Evolutionary conservation across 78 protist genomes (phyloP).

Genomic region (Dictyostelium capitatum): DNA sequence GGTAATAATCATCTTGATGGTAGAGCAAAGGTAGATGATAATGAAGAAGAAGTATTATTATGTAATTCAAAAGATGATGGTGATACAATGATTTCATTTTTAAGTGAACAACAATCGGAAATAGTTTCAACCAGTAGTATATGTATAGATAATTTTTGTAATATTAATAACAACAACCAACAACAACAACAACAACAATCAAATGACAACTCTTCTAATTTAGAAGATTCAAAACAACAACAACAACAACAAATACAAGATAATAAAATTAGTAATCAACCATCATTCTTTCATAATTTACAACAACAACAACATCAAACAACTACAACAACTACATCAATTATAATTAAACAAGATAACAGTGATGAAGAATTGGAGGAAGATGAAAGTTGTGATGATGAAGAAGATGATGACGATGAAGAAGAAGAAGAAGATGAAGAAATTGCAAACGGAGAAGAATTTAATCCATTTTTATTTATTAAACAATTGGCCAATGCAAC

Average conservation of each 20-base stretch:
- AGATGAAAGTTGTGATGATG: not conserved
- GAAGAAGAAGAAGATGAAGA: slow-evolving; percentile 64
- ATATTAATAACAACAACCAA: slow-evolving; percentile 1
- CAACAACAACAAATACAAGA: not conserved
- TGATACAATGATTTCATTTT: not conserved
- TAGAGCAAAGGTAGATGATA: slow-evolving; percentile 36
- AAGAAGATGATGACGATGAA: slow-evolving; percentile 10
- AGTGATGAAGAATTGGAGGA: not conserved
- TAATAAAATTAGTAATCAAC: not conserved
- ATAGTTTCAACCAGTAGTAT: not conserved
- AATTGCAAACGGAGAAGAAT: slow-evolving; percentile 51
- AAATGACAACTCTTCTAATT: not conserved
- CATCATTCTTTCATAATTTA: slow-evolving; percentile 5
- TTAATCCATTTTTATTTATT: slow-evolving; percentile 74
- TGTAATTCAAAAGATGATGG: slow-evolving; percentile 11
- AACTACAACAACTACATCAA: not conserved
- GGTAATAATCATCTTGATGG: not conserved
- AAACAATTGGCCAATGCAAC: slow-evolving; percentile 14
- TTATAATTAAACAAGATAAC: not conserved
- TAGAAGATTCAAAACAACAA: slow-evolving; percentile 22
- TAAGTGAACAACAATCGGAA: not conserved
- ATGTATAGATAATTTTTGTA: slow-evolving; percentile 33
- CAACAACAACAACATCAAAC: not conserved
- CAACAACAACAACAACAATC: not conserved
- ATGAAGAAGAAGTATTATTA: slow-evolving; percentile 40